Conservation (phyloP, 176 grass and related monocot species). For the Saccharum spontaneum region DNA sequence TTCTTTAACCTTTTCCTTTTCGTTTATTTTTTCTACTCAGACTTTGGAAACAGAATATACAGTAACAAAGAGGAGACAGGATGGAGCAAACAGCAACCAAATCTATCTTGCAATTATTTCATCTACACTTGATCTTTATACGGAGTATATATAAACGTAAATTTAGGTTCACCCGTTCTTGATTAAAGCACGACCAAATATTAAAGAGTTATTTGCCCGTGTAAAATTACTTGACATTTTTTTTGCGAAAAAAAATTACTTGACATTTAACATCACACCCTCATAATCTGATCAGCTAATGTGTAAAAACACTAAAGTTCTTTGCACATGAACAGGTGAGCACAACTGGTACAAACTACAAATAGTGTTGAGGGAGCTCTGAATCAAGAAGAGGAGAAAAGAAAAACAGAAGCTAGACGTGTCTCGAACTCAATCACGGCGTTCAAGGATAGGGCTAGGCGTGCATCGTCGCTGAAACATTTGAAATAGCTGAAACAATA, state of each 20-base stretch:
- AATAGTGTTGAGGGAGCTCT: neutral
- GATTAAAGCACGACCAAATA: neutral
- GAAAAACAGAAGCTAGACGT: neutral
- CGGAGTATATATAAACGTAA: neutral
- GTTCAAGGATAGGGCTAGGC: too few species aligned
- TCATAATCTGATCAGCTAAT: neutral
- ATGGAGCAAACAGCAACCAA: neutral
- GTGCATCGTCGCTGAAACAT: too few species aligned
- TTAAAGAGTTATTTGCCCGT: neutral
- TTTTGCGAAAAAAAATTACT: neutral
- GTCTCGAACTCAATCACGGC: too few species aligned
- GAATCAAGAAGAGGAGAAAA: neutral
- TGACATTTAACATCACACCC: neutral
- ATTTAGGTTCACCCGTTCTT: neutral
- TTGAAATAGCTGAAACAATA: too few species aligned
- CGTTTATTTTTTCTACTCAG: neutral
- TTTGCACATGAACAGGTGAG: conserved; percentile 2
- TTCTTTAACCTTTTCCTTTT: neutral
- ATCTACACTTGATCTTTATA: neutral
- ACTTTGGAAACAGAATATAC: neutral
- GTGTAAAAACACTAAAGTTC: neutral
- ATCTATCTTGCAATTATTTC: neutral
- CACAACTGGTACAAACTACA: neutral
- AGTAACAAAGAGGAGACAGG: neutral
- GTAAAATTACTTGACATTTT: neutral